Base-by-base conservation (phyloP, 768 basidiomycete genomes). In the Hypholoma fasciculare region DNA sequence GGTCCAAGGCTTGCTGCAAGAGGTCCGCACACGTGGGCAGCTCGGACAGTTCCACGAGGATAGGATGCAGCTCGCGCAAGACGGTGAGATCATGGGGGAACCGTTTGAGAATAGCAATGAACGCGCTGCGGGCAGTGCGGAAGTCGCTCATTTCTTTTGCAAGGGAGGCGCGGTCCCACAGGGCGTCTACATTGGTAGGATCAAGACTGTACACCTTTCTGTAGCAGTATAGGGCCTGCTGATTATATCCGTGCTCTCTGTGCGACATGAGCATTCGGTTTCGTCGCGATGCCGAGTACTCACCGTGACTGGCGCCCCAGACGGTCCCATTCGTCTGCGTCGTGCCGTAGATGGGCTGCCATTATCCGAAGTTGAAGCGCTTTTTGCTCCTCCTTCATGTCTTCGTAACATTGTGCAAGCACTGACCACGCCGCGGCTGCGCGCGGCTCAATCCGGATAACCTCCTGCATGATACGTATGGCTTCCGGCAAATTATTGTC, bases 151-250 rank as follows among this genome's bases (percentile, higher is more conserved):
- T 82, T 62, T 91, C 86, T 63, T 88, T 88, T 1, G 93, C 88
- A 12, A 96, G 80, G 4, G 83, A 78, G 0, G 94, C 94, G 1
- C 94, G 84, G 63, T 98, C 95, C 92, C 93, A 97, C 14, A 94
- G 80, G 4, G 92, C 90, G 58, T 90, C 87, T 14, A 92, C 83
- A 62, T 98, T 95, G 7, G 81, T 78, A 1, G 92, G 90, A 67
- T 96, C 89, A 20, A 91, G 76, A 57, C 81, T 85, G 64, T 88
- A 82, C 1, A 91, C 84, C 67, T 97, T 96, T 0, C 89, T 80
- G 68, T 91, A 92, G 68, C 96, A 98, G 67, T 98, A 98, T 37
- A 97, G 70, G 2, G 94, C 92, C 71, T 98, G 94, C 58, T 94
- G 90, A 46, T 85, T 81, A 59, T 85, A 86, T 1, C 89, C 90